Base-by-base conservation (phyloP, 2,329 filamentous ascomycete genomes). In the Phialemoniopsis sp. region DNA sequence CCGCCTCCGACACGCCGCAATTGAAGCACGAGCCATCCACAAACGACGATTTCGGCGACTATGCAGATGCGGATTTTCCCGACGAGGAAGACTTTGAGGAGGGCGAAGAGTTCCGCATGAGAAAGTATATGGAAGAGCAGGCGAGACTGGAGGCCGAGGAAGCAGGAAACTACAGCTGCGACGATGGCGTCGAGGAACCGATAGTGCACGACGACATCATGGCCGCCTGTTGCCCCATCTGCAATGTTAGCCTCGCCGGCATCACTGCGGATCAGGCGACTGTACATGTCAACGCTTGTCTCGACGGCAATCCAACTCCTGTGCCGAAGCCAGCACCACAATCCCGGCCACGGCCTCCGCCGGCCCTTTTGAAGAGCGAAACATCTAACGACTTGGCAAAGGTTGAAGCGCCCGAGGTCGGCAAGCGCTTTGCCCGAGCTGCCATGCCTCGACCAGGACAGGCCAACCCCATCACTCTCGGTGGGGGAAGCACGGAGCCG, bases 241-340 rank as follows among this genome's bases (percentile, higher is more conserved):
- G 93, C 59, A 78, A 76, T 50, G 68, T 70, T 2, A 79, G 64
- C 46, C 67, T 96, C 28, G 63, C 59, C 13, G 82, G 80, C 0
- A 58, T 82, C 12, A 77, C 68, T 40, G 56, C 64, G 43, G 79
- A 89, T 56, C 78, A 91, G 50, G 85, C 82, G 9, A 86, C 85
- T 7, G 66, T 84, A 3, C 93, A 98, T 59, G 93, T 98, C 48
- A 98, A 98, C 58, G 80, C 83, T 9, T 98, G 93, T 61, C 71
- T 98, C 3, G 93, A 98, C 57, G 89, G 89, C 2, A 85, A 85
- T 34, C 77, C 85, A 5, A 74, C 80, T 33, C 75, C 82, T 3
- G 52, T 85, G 21, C 21, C 21, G 21, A 26, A 6, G 13, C 74
- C 63, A 7, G 52, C 53, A 28, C 47, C 49, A 18, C 44, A 53